These are phyloP conservation scores for Boletales sp. DNA, from an alignment of 768 basidiomycete genomes.

Conservation along the genomic window DNA sequence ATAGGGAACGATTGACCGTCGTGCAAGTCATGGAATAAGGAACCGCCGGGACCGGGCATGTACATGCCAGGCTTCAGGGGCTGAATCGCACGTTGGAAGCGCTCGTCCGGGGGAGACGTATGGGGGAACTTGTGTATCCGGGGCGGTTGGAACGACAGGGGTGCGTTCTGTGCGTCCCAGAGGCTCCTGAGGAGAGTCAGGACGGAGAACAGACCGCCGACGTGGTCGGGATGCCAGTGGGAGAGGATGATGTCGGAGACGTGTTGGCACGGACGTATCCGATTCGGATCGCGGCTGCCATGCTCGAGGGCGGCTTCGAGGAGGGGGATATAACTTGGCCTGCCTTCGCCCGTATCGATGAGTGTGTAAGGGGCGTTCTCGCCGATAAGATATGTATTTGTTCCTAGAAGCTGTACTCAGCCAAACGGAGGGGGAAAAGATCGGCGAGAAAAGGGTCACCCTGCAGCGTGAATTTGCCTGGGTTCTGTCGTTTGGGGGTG, in stretches of 20 bases:
- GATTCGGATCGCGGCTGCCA: slow-evolving; percentile 21
- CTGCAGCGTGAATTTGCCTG: slow-evolving; percentile 85
- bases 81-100: slow-evolving; percentile 35
- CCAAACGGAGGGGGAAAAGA: not conserved
- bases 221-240: slow-evolving; percentile 88
- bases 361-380: slow-evolving; percentile 67
- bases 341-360: slow-evolving; percentile 81
- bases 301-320: slow-evolving; percentile 60
- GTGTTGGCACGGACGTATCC: slow-evolving; percentile 26
- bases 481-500: slow-evolving; percentile 52
- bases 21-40: slow-evolving; percentile 53
- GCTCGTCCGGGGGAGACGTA: slow-evolving; percentile 26
- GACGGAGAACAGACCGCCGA: slow-evolving; percentile 70
- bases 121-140: slow-evolving; percentile 72
- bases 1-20: slow-evolving; percentile 52
- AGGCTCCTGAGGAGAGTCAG: slow-evolving; percentile 59
- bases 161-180: slow-evolving; percentile 52
- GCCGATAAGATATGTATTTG: slow-evolving; percentile 87
- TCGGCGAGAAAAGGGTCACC: slow-evolving; percentile 37
- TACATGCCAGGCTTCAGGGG: slow-evolving; percentile 41
- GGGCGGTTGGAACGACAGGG: slow-evolving; percentile 56
- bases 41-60: slow-evolving; percentile 40
- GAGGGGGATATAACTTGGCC: slow-evolving; percentile 59
- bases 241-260: slow-evolving; percentile 90
- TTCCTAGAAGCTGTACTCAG: slow-evolving; percentile 46